Evolutionary conservation across 495 filamentous ascomycete genomes (phyloP), one percentile per base, ranked within the genome.

Genomic region (Penicillium cataractarum): DNA sequence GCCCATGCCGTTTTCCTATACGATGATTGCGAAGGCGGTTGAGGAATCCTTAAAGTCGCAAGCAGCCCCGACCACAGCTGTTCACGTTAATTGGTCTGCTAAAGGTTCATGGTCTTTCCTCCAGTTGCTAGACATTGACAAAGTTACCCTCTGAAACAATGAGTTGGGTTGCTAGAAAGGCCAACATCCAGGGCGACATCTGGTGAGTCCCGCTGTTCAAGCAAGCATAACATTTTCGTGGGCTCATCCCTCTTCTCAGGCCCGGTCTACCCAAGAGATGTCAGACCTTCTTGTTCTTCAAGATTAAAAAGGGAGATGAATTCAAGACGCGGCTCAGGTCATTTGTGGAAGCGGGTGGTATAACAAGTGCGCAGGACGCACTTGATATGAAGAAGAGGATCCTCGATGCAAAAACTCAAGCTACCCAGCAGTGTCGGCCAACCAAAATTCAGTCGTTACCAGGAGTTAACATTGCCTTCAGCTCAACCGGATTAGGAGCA

Each of bases 231-330:
- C 13, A 13, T 15, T 1, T 15, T 37, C 35, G 13, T 37, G 35
- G 13, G 13, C 35, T 37, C 2, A 37, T 37, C 35, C 10, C 3
- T 37, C 10, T 37, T 9, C 35, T 37, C 13, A 37, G 35, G 35
- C 65, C 65, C n/a, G 57, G 65, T 46, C 50, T 68, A 7, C 65
- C 65, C 12, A 58, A 60, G 27, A 49, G 59, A 19, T 68, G 52
- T 19, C 54, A 68, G 50, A 51, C 33, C 17, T 68, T 65, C 31
- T 44, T 68, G 3, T 68, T 65, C 9, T 68, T 65, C 44, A 60
- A 61, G 4, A 60, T 68, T 24, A 44, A 22, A 19, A 39, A 68
- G 21, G 39, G 39, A 4, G 44, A 48, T 15, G 51, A 57, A 37
- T 64, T 64, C 62, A 64, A 64, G 21, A 40, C 31, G 5, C 57